Evolutionary conservation across 495 filamentous ascomycete species (phyloP).

Genomic region (Friedmanniomyces simplex): DNA sequence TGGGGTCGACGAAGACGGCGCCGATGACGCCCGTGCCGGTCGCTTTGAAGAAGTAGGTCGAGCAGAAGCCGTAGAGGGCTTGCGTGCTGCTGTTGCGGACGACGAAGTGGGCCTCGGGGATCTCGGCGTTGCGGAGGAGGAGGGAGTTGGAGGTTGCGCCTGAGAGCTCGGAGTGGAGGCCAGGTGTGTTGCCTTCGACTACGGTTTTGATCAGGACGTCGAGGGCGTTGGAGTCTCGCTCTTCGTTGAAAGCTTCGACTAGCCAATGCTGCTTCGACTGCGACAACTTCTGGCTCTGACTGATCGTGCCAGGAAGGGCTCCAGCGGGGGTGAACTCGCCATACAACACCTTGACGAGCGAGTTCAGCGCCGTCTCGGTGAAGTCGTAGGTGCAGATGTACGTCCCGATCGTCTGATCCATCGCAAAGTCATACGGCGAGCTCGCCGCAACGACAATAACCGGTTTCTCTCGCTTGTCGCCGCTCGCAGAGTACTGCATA

Average conservation of each 20-base stretch:
- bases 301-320: conserved; percentile 65
- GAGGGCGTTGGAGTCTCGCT: conserved; percentile 60
- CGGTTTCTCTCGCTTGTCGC: conserved; percentile 50
- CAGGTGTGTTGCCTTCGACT: conserved; percentile 46
- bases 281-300: conserved; percentile 68
- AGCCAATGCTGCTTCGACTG: conserved; percentile 83
- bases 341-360: conserved; percentile 69
- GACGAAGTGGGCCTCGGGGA: conserved; percentile 76
- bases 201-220: conserved; percentile 56
- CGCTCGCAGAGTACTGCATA: conserved; percentile 45
- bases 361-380: conserved; percentile 76
- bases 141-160: conserved; percentile 67
- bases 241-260: conserved; percentile 70
- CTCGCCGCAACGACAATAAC: conserved; percentile 81
- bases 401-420: conserved; percentile 69
- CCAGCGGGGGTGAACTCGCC: conserved; percentile 66
- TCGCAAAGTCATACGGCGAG: conserved; percentile 91
- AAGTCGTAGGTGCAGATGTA: conserved; percentile 93
- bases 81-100: conserved; percentile 85
- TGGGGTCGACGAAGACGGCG: conserved; percentile 72
- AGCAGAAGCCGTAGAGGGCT: conserved; percentile 78
- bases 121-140: conserved; percentile 51
- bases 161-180: conserved; percentile 48
- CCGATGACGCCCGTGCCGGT: conserved; percentile 66
- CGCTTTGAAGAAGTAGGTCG: conserved; percentile 67